Evolutionary conservation across 2,329 filamentous ascomycete genomes (phyloP), one percentile per base, ranked within the genome.

Genomic region (Aspergillus niger): DNA sequence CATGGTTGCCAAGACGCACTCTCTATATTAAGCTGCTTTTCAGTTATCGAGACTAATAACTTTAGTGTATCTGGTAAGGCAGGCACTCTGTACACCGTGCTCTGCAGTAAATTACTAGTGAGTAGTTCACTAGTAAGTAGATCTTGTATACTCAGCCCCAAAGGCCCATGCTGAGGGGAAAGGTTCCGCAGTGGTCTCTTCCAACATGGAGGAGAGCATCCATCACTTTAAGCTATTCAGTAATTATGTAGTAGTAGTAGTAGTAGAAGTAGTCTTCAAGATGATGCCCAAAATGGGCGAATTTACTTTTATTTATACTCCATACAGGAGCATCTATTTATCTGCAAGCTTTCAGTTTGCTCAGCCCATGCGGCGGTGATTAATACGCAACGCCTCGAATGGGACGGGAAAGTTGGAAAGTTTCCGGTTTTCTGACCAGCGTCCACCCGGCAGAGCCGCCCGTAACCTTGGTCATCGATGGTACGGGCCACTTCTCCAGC

Each of bases 371-470:
- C 41, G 20, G 41, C 13, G 41, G 20, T 44, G 41, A 44, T 44
- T 44, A 36, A 36, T 44, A 44, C 17, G 15, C 41, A 22, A 22
- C 41, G 41, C 41, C 10, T 44, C 22, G 13, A 22, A 44, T 17
- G 39, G n/a, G 15, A 20, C 32, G 32, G 32, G 32, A 36, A 36
- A 36, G 32, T 13, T 41, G 39, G 17, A 56, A 32, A 28, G 24
- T 20, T 24, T 61, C 50, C 36, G 17, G 43, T 52, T 36, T 36
- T 50, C 44, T 55, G 50, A 61, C 59, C 38, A 50, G 17, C 15
- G 44, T 30, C 55, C 48, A n/a, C 43, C 41, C 24, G 32, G 55
- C 57, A 65, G 63, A 65, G 63, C 63, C 63, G 61, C 63, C 36
- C 63, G 48, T 55, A 61, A 52, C 44, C 47, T 30, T 55, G 20